phyloP scores from a whole-genome alignment of 139 green algal species.

The Pseudopediastrum boryanum region DNA sequence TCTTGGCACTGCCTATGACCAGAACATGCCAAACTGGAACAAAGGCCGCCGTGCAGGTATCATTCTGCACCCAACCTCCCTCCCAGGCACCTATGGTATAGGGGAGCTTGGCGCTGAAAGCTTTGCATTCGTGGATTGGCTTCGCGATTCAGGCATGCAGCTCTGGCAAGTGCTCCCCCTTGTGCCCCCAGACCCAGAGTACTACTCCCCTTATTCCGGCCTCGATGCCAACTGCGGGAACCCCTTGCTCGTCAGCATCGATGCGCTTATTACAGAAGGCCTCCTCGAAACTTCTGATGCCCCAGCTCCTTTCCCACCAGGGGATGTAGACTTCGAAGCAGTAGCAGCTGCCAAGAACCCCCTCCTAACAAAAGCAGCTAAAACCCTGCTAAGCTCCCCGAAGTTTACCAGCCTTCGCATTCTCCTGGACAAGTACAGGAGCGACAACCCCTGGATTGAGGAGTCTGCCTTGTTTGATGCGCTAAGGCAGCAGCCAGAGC shows the following conservation, averaged over 20 bases:
- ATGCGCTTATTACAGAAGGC: conserved; percentile 83
- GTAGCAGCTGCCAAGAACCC: conserved; percentile 69
- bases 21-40: conserved; percentile 47
- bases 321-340: conserved; percentile 50
- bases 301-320: conserved; percentile 46
- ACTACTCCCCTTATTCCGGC: conserved; percentile 94
- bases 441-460: conserved; percentile 85
- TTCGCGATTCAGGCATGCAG: conserved; percentile 69
- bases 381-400: conserved; percentile 52
- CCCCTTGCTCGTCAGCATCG: conserved; percentile 88
- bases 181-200: conserved; percentile 91
- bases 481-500: conserved; percentile 54
- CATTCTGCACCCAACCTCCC: conserved; percentile 93
- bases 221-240: conserved; percentile 94
- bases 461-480: conserved; percentile 90
- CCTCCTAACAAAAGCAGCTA: conserved; percentile 76
- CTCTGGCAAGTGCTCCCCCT: conserved; percentile 90
- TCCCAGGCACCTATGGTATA: conserved; percentile 87
- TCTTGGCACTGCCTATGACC: conserved; percentile 30
- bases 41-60: conserved; percentile 75
- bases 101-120: conserved; percentile 88
- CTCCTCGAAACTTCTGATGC: conserved; percentile 75
- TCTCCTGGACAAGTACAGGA: conserved; percentile 60
- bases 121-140: conserved; percentile 91
- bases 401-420: conserved; percentile 46